phyloP scores from a whole-genome alignment of 2,329 filamentous ascomycete genomes.

The Paraphoma chrysanthemicola region DNA sequence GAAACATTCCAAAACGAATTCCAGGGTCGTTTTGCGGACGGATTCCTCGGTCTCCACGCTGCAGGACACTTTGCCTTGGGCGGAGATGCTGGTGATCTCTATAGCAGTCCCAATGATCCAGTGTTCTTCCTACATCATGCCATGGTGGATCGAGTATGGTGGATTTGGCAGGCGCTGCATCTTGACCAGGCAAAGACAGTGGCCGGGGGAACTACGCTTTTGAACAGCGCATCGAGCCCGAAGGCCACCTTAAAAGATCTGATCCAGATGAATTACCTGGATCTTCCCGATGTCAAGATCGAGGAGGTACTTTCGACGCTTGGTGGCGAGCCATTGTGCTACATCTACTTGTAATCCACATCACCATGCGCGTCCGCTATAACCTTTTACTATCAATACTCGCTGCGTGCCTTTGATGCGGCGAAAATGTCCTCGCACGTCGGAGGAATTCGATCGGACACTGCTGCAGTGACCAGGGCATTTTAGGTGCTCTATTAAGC shows the following conservation, averaged over 20 bases:
- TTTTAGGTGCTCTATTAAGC: no score
- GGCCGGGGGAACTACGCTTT: conserved; percentile 51
- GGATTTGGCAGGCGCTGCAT: conserved; percentile 54
- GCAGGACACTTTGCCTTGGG: conserved; percentile 44
- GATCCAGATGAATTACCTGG: conserved; percentile 48
- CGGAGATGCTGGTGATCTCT: conserved; percentile 50
- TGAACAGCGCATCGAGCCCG: conserved; percentile 51
- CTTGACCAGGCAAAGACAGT: conserved; percentile 15
- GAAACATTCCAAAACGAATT: conserved; percentile 42
- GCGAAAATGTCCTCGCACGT: no score
- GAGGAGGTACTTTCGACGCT: conserved; percentile 50
- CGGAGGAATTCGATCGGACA: not conserved
- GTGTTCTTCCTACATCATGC: conserved; percentile 57
- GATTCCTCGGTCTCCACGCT: conserved; percentile 48
- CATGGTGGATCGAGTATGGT: conserved; percentile 55
- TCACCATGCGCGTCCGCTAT: not conserved
- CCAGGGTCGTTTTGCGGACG: conserved; percentile 21
- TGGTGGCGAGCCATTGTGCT: conserved; percentile 52
- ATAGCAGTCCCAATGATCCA: conserved; percentile 54
- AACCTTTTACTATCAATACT: no score
- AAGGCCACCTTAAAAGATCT: conserved; percentile 55
- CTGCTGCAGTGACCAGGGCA: no score
- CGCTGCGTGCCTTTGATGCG: no score
- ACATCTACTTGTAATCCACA: conserved; percentile 46
- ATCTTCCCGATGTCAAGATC: conserved; percentile 38